Conservation (phyloP, 805 yeast genomes). For the Wickerhamiella domercqiae region DNA sequence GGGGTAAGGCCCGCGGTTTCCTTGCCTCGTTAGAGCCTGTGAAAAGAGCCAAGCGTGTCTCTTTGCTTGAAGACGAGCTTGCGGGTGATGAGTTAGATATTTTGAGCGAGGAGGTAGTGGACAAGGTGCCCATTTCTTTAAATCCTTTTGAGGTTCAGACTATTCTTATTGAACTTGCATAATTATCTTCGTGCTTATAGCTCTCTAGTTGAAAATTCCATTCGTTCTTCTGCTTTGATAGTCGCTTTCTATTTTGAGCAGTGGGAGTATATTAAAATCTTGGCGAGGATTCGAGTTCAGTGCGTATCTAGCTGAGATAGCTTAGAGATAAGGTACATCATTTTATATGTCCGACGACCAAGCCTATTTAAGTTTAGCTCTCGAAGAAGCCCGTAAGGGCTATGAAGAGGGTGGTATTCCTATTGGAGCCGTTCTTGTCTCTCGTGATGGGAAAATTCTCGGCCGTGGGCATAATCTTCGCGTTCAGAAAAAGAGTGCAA, state of each 20-base stretch:
- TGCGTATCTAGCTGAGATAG: too few relatives aligned
- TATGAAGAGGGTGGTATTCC: slow-evolving; percentile 82
- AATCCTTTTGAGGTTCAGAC: slow-evolving; percentile 73
- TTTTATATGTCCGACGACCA: slow-evolving; percentile 16
- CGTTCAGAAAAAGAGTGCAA: slow-evolving; percentile 69
- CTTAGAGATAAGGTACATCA: too few relatives aligned
- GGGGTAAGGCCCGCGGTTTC: slow-evolving; percentile 51
- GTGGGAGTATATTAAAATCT: too few relatives aligned
- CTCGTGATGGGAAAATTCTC: slow-evolving; percentile 60
- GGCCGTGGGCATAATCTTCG: slow-evolving; percentile 88
- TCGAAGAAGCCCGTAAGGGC: slow-evolving; percentile 26
- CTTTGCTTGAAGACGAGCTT: slow-evolving; percentile 28
- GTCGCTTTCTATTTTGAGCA: too few relatives aligned
- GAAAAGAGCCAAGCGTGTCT: slow-evolving; percentile 35
- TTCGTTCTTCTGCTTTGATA: too few relatives aligned
- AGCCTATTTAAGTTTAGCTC: slow-evolving; percentile 20
- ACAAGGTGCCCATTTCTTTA: slow-evolving; percentile 28
- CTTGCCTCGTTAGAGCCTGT: slow-evolving; percentile 37
- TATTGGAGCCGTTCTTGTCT: slow-evolving; percentile 63
- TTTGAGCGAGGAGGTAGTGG: slow-evolving; percentile 13
- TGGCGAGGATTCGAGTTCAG: too few relatives aligned
- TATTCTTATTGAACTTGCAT: slow-evolving; percentile 29
- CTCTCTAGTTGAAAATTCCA: too few relatives aligned
- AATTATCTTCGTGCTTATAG: too few relatives aligned
- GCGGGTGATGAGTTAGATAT: slow-evolving; percentile 20